phyloP scores from a whole-genome alignment of 371 early-diverging fungal species.

The Lichtheimia ornata region DNA sequence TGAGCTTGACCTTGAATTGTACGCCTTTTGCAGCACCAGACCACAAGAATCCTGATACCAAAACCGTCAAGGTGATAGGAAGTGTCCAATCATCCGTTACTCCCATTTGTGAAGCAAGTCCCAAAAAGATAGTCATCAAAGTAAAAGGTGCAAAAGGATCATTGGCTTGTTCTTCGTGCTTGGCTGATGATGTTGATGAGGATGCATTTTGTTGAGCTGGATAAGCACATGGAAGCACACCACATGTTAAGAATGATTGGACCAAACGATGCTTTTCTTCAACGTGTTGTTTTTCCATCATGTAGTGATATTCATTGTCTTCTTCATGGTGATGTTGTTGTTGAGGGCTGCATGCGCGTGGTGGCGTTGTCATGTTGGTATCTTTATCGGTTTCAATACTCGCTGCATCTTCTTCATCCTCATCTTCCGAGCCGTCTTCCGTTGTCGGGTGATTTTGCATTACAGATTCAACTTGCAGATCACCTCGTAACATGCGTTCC shows the following conservation, averaged over 20 bases:
- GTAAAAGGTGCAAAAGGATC: constrained; percentile 44
- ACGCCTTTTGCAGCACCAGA: constrained; percentile 35
- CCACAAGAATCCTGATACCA: constrained; percentile 47
- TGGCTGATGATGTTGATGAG: background rate
- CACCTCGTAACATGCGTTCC: constrained; percentile 47
- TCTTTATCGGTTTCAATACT: constrained; percentile 17
- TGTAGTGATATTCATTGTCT: too few relatives aligned
- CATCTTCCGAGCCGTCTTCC: constrained; percentile 15
- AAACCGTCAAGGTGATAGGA: constrained; percentile 44
- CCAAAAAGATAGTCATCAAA: constrained; percentile 34
- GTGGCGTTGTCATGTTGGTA: constrained; percentile 21
- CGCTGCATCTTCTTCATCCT: constrained; percentile 14
- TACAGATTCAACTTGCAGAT: constrained; percentile 25
- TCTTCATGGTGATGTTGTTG: constrained; percentile 3
- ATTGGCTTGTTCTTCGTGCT: constrained; percentile 11
- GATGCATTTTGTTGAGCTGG: constrained; percentile 1
- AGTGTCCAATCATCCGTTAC: constrained; percentile 56
- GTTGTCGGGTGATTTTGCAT: background rate
- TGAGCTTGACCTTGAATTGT: constrained; percentile 31
- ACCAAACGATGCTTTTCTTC: constrained; percentile 8
- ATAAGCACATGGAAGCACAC: constrained; percentile 22
- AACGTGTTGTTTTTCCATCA: constrained; percentile 7
- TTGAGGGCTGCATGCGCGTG: constrained; percentile 16
- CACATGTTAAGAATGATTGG: constrained; percentile 16
- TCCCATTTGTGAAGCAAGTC: constrained; percentile 37